Conservation (phyloP, 768 basidiomycete species). For the Suillus clintonianus region DNA sequence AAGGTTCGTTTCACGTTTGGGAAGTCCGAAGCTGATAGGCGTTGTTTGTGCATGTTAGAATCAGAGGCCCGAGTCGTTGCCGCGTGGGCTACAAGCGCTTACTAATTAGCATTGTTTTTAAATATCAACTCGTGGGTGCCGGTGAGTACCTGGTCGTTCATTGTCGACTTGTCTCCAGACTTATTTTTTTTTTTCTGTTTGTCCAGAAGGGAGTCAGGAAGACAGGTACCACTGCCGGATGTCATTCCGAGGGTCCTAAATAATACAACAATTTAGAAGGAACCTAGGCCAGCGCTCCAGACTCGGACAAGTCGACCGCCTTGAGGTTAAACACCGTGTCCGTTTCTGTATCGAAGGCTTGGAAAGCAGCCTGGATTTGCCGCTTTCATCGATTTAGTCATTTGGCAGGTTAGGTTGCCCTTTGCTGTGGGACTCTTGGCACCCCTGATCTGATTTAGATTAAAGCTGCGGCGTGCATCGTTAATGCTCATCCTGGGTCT, state of each 20-base stretch:
- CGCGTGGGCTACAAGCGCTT: neutral
- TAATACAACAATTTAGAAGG: slow-evolving; percentile 3
- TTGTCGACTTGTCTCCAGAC: neutral
- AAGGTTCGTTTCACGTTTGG: neutral
- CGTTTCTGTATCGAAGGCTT: slow-evolving; percentile 10
- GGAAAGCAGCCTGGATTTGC: neutral
- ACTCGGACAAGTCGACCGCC: slow-evolving; percentile 2
- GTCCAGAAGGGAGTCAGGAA: neutral
- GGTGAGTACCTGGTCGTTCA: neutral
- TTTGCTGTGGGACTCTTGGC: slow-evolving; percentile 29
- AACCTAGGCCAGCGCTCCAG: slow-evolving; percentile 13
- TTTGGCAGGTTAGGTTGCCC: slow-evolving; percentile 13
- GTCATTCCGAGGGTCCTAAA: slow-evolving; percentile 1
- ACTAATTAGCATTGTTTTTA: neutral
- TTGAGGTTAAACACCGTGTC: slow-evolving; percentile 3
- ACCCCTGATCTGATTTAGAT: slow-evolving; percentile 31
- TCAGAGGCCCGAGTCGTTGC: slow-evolving; percentile 15
- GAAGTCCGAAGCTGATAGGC: neutral
- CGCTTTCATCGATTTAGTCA: slow-evolving; percentile 21
- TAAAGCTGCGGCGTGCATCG: slow-evolving; percentile 14
- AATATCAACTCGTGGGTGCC: neutral
- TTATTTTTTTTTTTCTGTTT: neutral
- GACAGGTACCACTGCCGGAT: slow-evolving; percentile 7
- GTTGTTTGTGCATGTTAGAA: slow-evolving; percentile 33
- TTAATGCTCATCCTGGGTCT: slow-evolving; percentile 13